Evolutionary conservation across 306 rosid genomes (phyloP), one percentile per base, ranked within the genome.

Genomic region (Begonia fuchsioides): DNA sequence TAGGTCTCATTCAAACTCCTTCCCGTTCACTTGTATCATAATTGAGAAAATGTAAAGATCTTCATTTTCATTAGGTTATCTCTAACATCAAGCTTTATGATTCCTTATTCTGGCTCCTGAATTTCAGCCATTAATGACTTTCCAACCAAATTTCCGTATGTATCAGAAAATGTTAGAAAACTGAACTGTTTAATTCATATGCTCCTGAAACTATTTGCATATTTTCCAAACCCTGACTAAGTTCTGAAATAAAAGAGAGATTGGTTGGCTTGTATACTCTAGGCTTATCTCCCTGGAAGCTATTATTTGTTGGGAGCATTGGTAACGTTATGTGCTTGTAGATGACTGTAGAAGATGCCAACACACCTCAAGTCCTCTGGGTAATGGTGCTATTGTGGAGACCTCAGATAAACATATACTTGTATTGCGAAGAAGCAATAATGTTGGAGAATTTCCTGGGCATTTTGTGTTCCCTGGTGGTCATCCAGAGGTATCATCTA

Each of bases 391-490:
- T 56, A 74, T 90, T 54, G 88, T 85, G 67, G 87, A 84, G 74
- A 84, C 95, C 26, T 65, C 72, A 53, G 94, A 90, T 74, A 60
- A 63, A 40, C 79, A 81, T 58, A 79, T 90, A 62, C 67, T 90
- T 46, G 73, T 84, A 55, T 71, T 90, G 73, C 69, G 59, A 63
- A 77, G 97, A 65, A 90, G 97, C 75, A 68, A 64, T 54, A 79
- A 84, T 66, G 95, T 84, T 16, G 95, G 94, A 59, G 97, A 90
- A 75, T 84, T 79, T 71, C 92, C 97, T 52, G 92, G 93, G 65
- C 69, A 72, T 78, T 90, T 76, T 67, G 94, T 84, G 40, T 90
- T 90, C 67, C 97, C 97, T 0, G 95, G 97, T 52, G 97, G 97
- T 57, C 97, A 90, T 69, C 95, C 95, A 6, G 95, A 90, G 97